Evolutionary conservation across 2,329 filamentous ascomycete genomes (phyloP).

Genomic region (Didymella sp.): DNA sequence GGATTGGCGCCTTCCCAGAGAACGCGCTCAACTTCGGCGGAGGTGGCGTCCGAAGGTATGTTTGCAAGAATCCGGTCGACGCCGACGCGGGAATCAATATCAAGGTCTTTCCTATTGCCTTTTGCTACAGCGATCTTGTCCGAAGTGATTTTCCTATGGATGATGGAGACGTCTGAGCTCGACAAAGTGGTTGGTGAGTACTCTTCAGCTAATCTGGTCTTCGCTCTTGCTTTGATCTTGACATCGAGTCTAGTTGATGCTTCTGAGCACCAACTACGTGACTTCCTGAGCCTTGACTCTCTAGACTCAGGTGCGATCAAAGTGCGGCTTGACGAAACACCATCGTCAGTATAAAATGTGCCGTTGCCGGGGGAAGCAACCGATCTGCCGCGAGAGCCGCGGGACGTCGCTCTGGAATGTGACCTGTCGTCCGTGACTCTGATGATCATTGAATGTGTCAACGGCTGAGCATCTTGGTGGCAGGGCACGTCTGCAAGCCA

Average conservation of each 20-base stretch:
- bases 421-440: constrained; percentile 17
- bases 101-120: constrained; percentile 34
- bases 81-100: constrained; percentile 33
- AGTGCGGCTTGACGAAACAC: constrained; percentile 29
- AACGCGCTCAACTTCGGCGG: constrained; percentile 36
- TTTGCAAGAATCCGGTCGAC: constrained; percentile 42
- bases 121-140: constrained; percentile 42
- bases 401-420: constrained; percentile 23
- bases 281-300: constrained; percentile 27
- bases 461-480: constrained; percentile 27
- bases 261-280: constrained; percentile 35
- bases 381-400: constrained; percentile 20
- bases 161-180: constrained; percentile 37
- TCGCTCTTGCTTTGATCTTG: constrained; percentile 22
- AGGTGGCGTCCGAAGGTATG: constrained; percentile 32
- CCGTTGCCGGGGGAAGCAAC: constrained; percentile 28
- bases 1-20: constrained; percentile 44
- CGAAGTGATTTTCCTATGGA: constrained; percentile 35
- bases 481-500: constrained; percentile 41
- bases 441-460: constrained; percentile 30
- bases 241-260: constrained; percentile 19
- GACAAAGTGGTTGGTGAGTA: constrained; percentile 31
- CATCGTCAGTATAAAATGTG: constrained; percentile 44
- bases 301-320: constrained; percentile 24
- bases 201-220: constrained; percentile 16